Conservation (phyloP, 2,329 filamentous ascomycete species). For the Orbilia blumenaviensis region DNA sequence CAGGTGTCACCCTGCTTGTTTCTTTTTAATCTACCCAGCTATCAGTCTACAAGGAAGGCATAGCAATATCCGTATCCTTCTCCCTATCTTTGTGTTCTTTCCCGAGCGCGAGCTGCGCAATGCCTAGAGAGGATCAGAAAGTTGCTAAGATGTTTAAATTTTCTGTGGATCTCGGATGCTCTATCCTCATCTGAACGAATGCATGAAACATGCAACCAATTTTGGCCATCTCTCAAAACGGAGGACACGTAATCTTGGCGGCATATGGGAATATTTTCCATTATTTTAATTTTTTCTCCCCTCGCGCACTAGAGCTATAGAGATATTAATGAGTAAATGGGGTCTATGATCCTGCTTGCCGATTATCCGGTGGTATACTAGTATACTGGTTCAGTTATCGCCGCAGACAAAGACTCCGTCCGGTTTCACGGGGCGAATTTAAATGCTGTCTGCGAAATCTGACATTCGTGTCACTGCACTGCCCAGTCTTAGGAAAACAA, state of each 20-base stretch:
- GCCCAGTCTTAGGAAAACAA: conserved; percentile 11
- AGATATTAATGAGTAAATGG: background rate
- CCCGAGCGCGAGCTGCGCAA: too few relatives aligned
- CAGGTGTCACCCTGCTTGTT: background rate
- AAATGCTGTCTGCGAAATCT: background rate
- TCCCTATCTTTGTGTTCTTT: conserved; percentile 15
- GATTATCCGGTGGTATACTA: conserved; percentile 1
- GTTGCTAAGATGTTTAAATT: background rate
- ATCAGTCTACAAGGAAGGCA: conserved; percentile 15
- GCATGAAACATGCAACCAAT: conserved; percentile 28
- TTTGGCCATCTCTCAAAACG: conserved; percentile 40
- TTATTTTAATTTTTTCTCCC: background rate
- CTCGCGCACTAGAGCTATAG: background rate
- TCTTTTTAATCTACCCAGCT: background rate
- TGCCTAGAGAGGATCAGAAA: background rate
- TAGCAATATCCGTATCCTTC: conserved; percentile 17
- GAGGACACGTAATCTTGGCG: conserved; percentile 46
- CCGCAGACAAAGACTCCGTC: conserved; percentile 13
- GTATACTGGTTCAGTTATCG: background rate
- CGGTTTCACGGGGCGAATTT: conserved; percentile 11
- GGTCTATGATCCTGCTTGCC: conserved; percentile 1
- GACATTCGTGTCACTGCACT: background rate
- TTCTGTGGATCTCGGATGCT: conserved; percentile 33
- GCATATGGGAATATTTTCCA: background rate
- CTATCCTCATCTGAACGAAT: conserved; percentile 16